A percentile compares a stretch with the other conserved stretches of the same genome.
Evolutionary conservation across 345 rosid species (phyloP).

Genomic region (Lagerstroemia speciosa): DNA sequence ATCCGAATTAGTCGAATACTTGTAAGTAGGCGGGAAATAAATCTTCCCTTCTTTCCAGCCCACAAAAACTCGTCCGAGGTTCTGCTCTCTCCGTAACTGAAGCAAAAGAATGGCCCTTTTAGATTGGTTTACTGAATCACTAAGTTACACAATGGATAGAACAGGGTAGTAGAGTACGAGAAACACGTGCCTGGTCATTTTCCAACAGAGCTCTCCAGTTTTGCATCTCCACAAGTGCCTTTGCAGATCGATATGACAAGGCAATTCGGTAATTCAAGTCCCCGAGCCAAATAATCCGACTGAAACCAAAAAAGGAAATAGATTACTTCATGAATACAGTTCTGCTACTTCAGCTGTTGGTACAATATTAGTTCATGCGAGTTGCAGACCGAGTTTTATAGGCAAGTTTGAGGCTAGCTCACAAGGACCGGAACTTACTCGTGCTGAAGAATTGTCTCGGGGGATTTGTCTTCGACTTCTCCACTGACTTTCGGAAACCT

Average conservation of each 20-base stretch:
- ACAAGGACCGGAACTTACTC: slow-evolving; percentile 50
- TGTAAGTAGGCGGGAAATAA: slow-evolving; percentile 96
- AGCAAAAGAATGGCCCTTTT: slow-evolving; percentile 12
- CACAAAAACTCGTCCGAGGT: slow-evolving; percentile 66
- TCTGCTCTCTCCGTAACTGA: slow-evolving; percentile 92
- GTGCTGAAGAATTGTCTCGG: slow-evolving; percentile 85
- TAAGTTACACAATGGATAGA: slow-evolving; percentile 1
- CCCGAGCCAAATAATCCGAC: slow-evolving; percentile 98
- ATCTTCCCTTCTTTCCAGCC: slow-evolving; percentile 97
- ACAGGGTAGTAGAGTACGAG: neutral
- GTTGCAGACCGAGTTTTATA: neutral
- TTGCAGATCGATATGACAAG: slow-evolving; percentile 85
- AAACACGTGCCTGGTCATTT: slow-evolving; percentile 72
- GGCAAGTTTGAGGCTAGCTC: neutral
- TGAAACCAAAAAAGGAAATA: slow-evolving; percentile 16
- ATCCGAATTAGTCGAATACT: slow-evolving; percentile 94
- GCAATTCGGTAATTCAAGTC: slow-evolving; percentile 97
- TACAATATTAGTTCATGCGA: too few relatives aligned
- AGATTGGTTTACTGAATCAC: slow-evolving; percentile 5
- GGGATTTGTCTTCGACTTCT: slow-evolving; percentile 59
- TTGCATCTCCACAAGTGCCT: slow-evolving; percentile 98
- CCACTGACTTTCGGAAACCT: slow-evolving; percentile 75
- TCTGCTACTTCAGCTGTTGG: too few relatives aligned
- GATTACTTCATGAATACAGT: neutral
- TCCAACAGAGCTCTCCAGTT: slow-evolving; percentile 95